Percentiles rank a stretch among this genome's conserved stretches.
Conservation (phyloP, 257 asterid genomes). For the Solanum acaule region DNA sequence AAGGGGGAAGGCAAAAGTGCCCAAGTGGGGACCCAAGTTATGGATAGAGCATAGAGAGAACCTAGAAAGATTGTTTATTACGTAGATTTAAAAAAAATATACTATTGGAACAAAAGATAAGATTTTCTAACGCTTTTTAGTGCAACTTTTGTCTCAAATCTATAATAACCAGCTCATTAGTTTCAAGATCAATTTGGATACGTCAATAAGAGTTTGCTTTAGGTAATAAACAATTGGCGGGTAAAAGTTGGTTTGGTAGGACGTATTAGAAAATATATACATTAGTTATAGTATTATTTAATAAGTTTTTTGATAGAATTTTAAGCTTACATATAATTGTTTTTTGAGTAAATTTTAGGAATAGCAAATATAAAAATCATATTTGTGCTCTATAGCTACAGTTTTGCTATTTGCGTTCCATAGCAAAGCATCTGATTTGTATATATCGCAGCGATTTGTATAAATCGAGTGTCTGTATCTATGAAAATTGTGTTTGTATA, state of each 20-base stretch:
- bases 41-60: not conserved
- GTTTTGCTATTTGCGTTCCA: no score
- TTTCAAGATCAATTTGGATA: not conserved
- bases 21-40: not conserved
- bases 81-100: not conserved
- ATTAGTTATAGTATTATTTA: not conserved
- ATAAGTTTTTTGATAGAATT: not conserved
- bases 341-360: no score
- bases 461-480: no score
- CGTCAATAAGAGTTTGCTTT: constrained; percentile 2
- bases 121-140: not conserved
- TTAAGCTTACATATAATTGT: no score
- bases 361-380: no score
- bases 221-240: not conserved
- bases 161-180: not conserved
- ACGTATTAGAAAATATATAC: no score
- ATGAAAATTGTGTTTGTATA: no score
- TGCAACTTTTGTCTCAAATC: not conserved
- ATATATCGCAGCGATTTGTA: no score
- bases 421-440: no score
- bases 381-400: no score
- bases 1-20: not conserved
- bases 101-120: constrained; percentile 4
- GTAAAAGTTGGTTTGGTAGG: not conserved
- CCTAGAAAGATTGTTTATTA: not conserved